phyloP scores from a whole-genome alignment of 352 stramenopile species.

The Phytophthora melonis region DNA sequence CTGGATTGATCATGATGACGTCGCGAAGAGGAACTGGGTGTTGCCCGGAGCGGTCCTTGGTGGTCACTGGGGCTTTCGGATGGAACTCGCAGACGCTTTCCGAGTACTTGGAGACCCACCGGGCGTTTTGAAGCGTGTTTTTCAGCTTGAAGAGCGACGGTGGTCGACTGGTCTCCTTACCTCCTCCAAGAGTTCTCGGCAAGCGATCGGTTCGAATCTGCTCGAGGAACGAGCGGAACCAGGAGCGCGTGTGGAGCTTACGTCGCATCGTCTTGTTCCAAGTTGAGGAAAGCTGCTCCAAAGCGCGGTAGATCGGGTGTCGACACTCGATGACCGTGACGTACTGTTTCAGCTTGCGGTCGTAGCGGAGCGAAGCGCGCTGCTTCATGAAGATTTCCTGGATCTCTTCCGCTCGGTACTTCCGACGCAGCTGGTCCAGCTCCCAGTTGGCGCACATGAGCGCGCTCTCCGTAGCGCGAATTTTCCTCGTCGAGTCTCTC shows the following conservation, averaged over 20 bases:
- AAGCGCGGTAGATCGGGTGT: constrained; percentile 92
- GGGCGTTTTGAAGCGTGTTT: constrained; percentile 81
- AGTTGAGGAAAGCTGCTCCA: constrained; percentile 52
- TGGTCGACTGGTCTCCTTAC: constrained; percentile 39
- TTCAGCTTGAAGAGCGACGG: constrained; percentile 83
- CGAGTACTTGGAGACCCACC: constrained; percentile 75
- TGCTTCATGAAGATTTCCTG: constrained; percentile 94
- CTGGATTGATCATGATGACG: constrained; percentile 75
- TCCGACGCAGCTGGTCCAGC: constrained; percentile 85
- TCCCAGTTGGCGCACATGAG: constrained; percentile 95
- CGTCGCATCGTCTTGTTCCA: constrained; percentile 92
- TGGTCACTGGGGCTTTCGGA: constrained; percentile 82
- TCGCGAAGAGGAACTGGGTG: constrained; percentile 34
- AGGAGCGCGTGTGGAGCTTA: constrained; percentile 86
- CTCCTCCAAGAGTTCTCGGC: constrained; percentile 35
- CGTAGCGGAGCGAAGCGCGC: constrained; percentile 88
- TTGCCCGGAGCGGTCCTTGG: constrained; percentile 66
- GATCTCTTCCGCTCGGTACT: constrained; percentile 92
- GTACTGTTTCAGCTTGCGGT: constrained; percentile 89
- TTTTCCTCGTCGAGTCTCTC: constrained; percentile 52
- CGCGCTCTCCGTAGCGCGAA: constrained; percentile 70
- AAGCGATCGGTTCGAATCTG: constrained; percentile 76
- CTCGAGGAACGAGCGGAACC: constrained; percentile 93
- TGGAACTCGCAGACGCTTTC: constrained; percentile 69
- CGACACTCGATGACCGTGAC: constrained; percentile 89